Conservation (phyloP, 2,329 filamentous ascomycete species). For the Monosporascus sp. region DNA sequence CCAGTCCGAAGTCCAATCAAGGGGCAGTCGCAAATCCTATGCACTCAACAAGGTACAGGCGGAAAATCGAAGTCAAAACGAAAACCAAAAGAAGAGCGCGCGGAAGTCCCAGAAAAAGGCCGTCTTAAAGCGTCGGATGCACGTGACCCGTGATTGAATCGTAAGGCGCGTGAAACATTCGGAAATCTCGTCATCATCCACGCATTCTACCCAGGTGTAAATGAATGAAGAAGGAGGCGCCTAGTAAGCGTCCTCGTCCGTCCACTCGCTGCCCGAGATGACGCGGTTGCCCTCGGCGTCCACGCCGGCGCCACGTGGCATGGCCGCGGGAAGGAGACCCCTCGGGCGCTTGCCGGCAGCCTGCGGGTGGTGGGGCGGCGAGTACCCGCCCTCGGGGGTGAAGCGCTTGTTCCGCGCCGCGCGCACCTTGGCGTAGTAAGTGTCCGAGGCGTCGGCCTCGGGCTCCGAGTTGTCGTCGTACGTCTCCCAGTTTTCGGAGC, state of each 20-base stretch:
- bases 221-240: not conserved
- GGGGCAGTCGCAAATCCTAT: not conserved
- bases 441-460: slow-evolving; percentile 69
- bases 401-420: slow-evolving; percentile 64
- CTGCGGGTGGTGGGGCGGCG: slow-evolving; percentile 23
- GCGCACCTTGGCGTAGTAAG: slow-evolving; percentile 75
- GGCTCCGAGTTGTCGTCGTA: slow-evolving; percentile 81
- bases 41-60: not conserved
- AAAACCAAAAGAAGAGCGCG: not conserved
- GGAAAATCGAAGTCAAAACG: not conserved
- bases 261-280: slow-evolving; percentile 63
- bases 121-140: not conserved
- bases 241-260: slow-evolving; percentile 58
- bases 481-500: slow-evolving; percentile 97
- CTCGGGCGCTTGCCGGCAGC: slow-evolving; percentile 47
- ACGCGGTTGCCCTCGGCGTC: slow-evolving; percentile 59
- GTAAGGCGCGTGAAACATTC: not conserved
- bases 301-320: slow-evolving; percentile 35
- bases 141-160: not conserved
- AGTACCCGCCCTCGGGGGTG: slow-evolving; percentile 42
- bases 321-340: slow-evolving; percentile 42
- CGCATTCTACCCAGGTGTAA: not conserved
- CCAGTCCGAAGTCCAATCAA: not conserved
- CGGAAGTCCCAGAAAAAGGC: not conserved
- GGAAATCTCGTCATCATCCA: not conserved